Percentiles rank a stretch among this genome's conserved stretches.
Evolutionary conservation across 169 alveolate genomes (phyloP).

Genomic region (Eimeria brunetti): DNA sequence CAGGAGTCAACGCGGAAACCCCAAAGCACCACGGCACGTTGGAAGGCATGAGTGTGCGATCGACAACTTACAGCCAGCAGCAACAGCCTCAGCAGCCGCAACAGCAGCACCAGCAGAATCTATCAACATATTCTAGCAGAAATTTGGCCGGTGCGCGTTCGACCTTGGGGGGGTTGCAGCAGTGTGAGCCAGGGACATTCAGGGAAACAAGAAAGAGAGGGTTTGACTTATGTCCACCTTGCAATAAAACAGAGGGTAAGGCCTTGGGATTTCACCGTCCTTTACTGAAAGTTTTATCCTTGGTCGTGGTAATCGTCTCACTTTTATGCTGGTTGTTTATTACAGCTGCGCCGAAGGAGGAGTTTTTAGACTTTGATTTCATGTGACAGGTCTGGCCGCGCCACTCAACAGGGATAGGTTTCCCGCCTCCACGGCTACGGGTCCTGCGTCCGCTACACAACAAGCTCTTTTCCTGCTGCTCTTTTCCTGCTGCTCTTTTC

Average conservation of each 20-base stretch:
- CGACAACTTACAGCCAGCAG: slow-evolving; percentile 1
- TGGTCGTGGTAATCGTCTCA: neutral
- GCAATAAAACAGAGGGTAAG: slow-evolving; percentile 10
- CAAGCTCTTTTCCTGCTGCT: no score
- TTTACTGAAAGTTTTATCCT: slow-evolving; percentile 5
- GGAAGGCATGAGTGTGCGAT: neutral
- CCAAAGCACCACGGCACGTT: neutral
- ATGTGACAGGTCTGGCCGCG: slow-evolving; percentile 39
- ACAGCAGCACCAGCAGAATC: neutral
- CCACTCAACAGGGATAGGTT: neutral
- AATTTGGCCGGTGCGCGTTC: neutral
- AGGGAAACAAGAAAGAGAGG: neutral
- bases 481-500: neutral
- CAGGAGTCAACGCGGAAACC: neutral
- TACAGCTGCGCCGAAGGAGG: slow-evolving; percentile 43
- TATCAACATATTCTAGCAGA: neutral
- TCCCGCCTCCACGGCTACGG: neutral
- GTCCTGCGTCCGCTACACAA: neutral
- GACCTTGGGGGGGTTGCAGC: slow-evolving; percentile 8
- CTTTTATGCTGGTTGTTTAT: slow-evolving; percentile 41
- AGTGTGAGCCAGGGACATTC: neutral
- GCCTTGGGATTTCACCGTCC: neutral
- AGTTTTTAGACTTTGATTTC: slow-evolving; percentile 67
- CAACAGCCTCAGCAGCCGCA: neutral
- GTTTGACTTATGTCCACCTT: neutral